Conservation (phyloP, 495 filamentous ascomycete species). For the Penicillium arizonense region DNA sequence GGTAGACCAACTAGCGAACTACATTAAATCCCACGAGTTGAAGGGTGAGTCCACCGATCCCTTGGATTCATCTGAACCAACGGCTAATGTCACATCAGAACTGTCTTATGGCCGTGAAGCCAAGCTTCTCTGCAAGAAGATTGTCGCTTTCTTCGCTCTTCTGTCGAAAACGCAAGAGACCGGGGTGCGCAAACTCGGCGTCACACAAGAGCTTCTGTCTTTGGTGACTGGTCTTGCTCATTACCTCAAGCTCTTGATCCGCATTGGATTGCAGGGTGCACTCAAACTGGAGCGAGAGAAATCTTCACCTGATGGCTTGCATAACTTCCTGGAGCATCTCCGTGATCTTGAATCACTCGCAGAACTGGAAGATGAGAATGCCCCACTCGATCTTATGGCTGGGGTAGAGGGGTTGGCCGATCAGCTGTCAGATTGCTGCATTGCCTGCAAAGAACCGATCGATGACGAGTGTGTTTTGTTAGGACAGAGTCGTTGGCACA, state of each 20-base stretch:
- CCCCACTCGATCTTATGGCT: slow-evolving; percentile 68
- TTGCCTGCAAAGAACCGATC: slow-evolving; percentile 76
- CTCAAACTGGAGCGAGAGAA: slow-evolving; percentile 88
- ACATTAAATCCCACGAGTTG: slow-evolving; percentile 65
- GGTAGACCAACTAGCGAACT: slow-evolving; percentile 76
- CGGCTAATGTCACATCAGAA: slow-evolving; percentile 46
- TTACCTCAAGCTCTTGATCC: slow-evolving; percentile 96
- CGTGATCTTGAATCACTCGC: slow-evolving; percentile 69
- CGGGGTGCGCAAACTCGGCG: slow-evolving; percentile 80
- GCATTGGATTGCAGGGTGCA: slow-evolving; percentile 92
- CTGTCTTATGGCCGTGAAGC: slow-evolving; percentile 91
- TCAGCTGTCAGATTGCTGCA: slow-evolving; percentile 78
- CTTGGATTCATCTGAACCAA: not conserved
- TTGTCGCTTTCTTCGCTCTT: slow-evolving; percentile 94
- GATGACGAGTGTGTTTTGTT: slow-evolving; percentile 85
- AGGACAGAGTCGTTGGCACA: slow-evolving; percentile 78
- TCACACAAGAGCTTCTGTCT: slow-evolving; percentile 93
- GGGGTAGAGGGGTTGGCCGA: slow-evolving; percentile 74
- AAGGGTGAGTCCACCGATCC: slow-evolving; percentile 58
- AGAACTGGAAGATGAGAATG: slow-evolving; percentile 57
- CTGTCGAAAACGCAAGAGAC: slow-evolving; percentile 92
- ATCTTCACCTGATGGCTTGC: slow-evolving; percentile 67
- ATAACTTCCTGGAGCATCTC: slow-evolving; percentile 78
- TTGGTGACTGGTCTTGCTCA: slow-evolving; percentile 96
- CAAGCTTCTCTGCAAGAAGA: slow-evolving; percentile 98